Evolutionary conservation across 805 yeast genomes (phyloP).

Genomic region (Jamesozyma rosinii): DNA sequence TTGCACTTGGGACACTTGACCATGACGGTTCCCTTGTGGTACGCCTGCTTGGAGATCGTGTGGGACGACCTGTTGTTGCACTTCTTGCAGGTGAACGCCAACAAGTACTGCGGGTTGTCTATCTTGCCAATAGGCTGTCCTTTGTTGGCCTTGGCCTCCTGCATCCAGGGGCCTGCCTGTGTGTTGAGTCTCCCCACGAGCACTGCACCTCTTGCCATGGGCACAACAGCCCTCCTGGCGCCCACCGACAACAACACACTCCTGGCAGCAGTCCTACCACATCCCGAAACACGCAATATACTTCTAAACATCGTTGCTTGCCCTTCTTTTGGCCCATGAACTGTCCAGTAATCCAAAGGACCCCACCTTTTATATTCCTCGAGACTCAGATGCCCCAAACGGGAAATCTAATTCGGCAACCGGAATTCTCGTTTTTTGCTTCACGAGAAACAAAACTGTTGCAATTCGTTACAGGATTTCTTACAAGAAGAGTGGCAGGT

Average conservation of each 20-base stretch:
- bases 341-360: no score
- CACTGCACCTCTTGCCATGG: not conserved
- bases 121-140: conserved; percentile 33
- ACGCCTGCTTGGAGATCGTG: conserved; percentile 86
- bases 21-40: conserved; percentile 73
- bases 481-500: no score
- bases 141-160: not conserved
- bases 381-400: no score
- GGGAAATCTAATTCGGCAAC: no score
- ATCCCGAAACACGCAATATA: no score
- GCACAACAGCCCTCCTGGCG: not conserved
- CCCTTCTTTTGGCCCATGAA: no score
- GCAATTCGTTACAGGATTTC: no score
- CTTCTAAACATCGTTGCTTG: no score
- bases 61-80: conserved; percentile 81
- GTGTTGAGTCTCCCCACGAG: not conserved
- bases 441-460: no score
- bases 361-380: no score
- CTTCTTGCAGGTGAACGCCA: conserved; percentile 86
- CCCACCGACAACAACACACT: not conserved
- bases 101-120: conserved; percentile 72
- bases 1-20: conserved; percentile 90
- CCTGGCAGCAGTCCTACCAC: not conserved
- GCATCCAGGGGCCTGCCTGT: not conserved
- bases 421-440: no score